Evolutionary conservation across 768 basidiomycete species (phyloP).

Genomic region (Leccinum boreale): DNA sequence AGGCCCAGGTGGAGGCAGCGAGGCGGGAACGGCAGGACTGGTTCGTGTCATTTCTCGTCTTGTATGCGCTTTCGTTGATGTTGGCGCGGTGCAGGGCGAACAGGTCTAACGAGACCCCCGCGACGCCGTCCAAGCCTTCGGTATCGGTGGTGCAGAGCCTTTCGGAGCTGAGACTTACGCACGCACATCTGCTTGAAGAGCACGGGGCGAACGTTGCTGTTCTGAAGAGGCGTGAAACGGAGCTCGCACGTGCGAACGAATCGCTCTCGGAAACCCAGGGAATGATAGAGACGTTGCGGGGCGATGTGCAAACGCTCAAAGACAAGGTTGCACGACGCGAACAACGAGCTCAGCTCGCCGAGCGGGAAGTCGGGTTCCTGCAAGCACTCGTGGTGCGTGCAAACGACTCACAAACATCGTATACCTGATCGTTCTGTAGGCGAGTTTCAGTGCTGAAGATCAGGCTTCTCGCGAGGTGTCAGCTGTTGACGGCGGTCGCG

Average conservation of each 20-base stretch:
- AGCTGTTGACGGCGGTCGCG: conserved; percentile 30
- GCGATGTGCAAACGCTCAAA: conserved; percentile 37
- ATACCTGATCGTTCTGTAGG: conserved; percentile 33
- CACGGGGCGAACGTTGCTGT: conserved; percentile 56
- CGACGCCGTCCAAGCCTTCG: conserved; percentile 44
- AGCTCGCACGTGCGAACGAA: conserved; percentile 41
- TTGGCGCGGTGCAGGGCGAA: conserved; percentile 33
- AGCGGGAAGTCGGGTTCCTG: conserved; percentile 65
- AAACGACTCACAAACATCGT: neutral
- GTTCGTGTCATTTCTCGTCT: conserved; percentile 32
- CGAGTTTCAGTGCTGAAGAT: conserved; percentile 64
- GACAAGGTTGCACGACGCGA: conserved; percentile 38
- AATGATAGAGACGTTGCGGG: conserved; percentile 32
- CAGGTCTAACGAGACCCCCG: conserved; percentile 29
- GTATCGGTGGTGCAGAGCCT: conserved; percentile 57
- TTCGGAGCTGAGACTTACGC: conserved; percentile 54
- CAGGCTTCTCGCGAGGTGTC: conserved; percentile 32
- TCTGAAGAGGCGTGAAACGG: conserved; percentile 51
- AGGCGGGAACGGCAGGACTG: conserved; percentile 56
- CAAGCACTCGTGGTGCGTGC: conserved; percentile 63
- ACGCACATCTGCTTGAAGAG: conserved; percentile 65
- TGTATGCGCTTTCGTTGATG: neutral
- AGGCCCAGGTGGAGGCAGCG: conserved; percentile 64
- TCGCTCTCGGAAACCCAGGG: conserved; percentile 37
- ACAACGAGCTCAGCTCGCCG: conserved; percentile 40